Evolutionary conservation across 345 rosid genomes (phyloP), one percentile per base, ranked within the genome.

Genomic region (Gossypium turneri): DNA sequence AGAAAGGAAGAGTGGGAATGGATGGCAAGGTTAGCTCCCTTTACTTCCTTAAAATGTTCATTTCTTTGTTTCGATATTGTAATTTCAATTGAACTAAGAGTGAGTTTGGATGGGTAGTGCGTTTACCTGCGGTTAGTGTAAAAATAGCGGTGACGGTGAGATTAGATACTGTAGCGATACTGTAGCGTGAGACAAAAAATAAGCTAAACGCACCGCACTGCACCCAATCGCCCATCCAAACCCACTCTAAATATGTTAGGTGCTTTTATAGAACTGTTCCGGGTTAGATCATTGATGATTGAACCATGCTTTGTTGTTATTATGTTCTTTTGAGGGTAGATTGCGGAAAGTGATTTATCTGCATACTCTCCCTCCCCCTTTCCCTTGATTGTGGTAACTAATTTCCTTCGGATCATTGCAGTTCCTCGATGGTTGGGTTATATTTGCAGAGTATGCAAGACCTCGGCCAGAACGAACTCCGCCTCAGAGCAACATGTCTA

Each of bases 361-460:
- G 2, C 25, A 2, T 48, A 16, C 16, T 8, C 9, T 27, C 2
- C 29, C 63, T 52, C 20, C 1, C 13, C n/a, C 6, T 16, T 22
- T 67, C 19, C 55, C 24, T 1, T 27, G 45, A 16, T 51, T 10
- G 45, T 25, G 43, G 13, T 50, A 51, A 17, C 25, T 50, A 27
- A 69, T 50, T 29, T 69, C 44, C 60, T 15, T 25, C 2, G 19
- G n/a, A 2, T 20, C n/a, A 34, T 74, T 86, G 82, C 56, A 89
- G 94, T 89, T 83, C 78, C 85, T 89, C 75, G 94, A 89, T n/a
- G 94, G 91, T 10, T 88, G 94, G 94, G 94, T 89, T 77, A 89
- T 89, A 83, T 89, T 89, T 67, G 94, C 94, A 2, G 94, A 89
- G 81, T 89, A 88, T 77, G 89, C 91, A 45, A 85, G 85, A 82